Conservation (phyloP, 192 early-diverging fungal genomes). For the Mortierella hygrophila region DNA sequence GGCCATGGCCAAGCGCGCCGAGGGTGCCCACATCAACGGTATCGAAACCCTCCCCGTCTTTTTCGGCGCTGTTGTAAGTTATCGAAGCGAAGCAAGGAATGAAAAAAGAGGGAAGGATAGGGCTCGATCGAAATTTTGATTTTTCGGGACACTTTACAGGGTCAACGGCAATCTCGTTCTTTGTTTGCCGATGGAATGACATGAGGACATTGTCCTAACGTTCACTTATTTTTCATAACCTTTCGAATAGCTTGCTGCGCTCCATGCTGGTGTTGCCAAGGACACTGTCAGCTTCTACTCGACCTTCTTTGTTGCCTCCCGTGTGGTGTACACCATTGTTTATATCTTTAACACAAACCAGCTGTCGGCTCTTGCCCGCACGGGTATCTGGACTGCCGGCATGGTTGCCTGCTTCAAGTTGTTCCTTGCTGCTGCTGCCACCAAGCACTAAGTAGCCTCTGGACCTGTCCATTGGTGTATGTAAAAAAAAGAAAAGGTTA, state of each 20-base stretch:
- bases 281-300: slow-evolving; percentile 46
- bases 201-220: background rate
- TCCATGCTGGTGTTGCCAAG: slow-evolving; percentile 50
- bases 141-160: slow-evolving; percentile 16
- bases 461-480: too few relatives aligned
- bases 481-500: background rate
- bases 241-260: slow-evolving; percentile 37
- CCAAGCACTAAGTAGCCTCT: slow-evolving; percentile 26
- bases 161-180: background rate
- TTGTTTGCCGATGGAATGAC: background rate
- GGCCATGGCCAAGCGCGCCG: slow-evolving; percentile 57
- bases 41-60: slow-evolving; percentile 54
- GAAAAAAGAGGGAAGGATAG: too few relatives aligned
- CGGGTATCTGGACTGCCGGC: slow-evolving; percentile 33
- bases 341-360: slow-evolving; percentile 49
- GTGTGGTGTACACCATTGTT: slow-evolving; percentile 28
- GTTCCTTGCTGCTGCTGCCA: slow-evolving; percentile 47
- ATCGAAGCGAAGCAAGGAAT: background rate
- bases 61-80: slow-evolving; percentile 56
- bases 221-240: background rate
- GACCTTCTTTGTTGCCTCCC: slow-evolving; percentile 27
- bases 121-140: background rate
- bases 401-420: slow-evolving; percentile 43
- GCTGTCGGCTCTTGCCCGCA: slow-evolving; percentile 21
- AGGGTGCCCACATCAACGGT: slow-evolving; percentile 55